These are phyloP conservation scores for Penicillium sp. DNA, from an alignment of 2,329 filamentous ascomycete genomes.

Conservation along the genomic window DNA sequence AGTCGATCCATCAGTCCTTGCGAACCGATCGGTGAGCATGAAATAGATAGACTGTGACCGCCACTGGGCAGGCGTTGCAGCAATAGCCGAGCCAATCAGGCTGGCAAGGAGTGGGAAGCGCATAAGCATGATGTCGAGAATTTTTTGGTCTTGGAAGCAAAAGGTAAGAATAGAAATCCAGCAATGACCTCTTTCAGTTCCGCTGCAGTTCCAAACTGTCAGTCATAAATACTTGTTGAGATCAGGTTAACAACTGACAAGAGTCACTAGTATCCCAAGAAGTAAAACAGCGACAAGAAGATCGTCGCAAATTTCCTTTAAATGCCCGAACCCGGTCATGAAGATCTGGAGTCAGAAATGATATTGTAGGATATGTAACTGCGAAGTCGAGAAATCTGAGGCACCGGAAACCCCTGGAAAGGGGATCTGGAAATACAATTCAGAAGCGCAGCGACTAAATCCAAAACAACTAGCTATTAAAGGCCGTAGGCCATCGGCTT, in stretches of 20 bases:
- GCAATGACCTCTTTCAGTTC: neutral
- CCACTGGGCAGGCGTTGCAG: constrained; percentile 43
- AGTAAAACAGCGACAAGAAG: neutral
- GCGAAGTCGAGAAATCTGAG: neutral
- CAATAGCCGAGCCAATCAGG: constrained; percentile 28
- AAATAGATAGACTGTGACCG: constrained; percentile 51
- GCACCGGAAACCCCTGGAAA: neutral
- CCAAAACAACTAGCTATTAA: neutral
- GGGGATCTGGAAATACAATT: neutral
- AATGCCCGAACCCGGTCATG: constrained; percentile 12
- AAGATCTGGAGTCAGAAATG: neutral
- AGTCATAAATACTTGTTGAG: too few relatives aligned
- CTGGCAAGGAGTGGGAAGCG: constrained; percentile 22
- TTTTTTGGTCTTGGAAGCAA: neutral
- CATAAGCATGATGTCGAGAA: constrained; percentile 25
- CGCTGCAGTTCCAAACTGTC: too few relatives aligned
- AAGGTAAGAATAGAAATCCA: neutral
- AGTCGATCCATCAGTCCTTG: constrained; percentile 44
- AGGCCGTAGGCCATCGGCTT: constrained; percentile 1
- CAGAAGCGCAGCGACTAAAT: neutral
- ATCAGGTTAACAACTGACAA: neutral
- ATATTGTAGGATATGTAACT: neutral
- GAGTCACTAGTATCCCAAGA: neutral
- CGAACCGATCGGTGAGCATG: constrained; percentile 52
- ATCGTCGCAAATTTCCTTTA: constrained; percentile 12